These are phyloP conservation scores for Chytridium lagenaria DNA, from an alignment of 371 early-diverging fungal genomes.

Conservation along the genomic window DNA sequence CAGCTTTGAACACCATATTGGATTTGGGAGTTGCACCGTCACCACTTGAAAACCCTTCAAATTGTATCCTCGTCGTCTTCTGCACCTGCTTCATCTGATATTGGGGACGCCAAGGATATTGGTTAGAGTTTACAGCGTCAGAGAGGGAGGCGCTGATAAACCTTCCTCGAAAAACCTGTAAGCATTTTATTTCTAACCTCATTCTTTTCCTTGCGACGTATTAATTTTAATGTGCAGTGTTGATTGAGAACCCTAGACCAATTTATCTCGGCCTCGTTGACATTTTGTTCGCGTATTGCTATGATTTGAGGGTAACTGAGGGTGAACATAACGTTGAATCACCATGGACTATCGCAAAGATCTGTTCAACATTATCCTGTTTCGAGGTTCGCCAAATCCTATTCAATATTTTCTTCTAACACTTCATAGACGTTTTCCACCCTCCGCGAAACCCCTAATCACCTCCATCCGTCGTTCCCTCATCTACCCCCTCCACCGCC, in stretches of 20 bases:
- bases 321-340: conserved; percentile 91
- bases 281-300: conserved; percentile 87
- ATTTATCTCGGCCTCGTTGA: conserved; percentile 90
- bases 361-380: conserved; percentile 79
- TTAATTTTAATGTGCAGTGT: not conserved
- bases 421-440: conserved; percentile 61
- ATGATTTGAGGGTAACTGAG: conserved; percentile 82
- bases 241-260: conserved; percentile 20
- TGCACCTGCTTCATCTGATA: not conserved
- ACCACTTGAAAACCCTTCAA: not conserved
- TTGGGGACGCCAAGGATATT: conserved; percentile 18
- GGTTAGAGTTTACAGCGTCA: conserved; percentile 67
- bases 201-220: not conserved
- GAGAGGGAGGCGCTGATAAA: conserved; percentile 77
- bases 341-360: conserved; percentile 87
- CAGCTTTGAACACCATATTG: no score
- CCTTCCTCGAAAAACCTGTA: conserved; percentile 82
- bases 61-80: not conserved
- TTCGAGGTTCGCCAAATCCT: conserved; percentile 65
- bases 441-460: conserved; percentile 64
- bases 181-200: conserved; percentile 16
- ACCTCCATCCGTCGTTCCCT: conserved; percentile 77
- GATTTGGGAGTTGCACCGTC: not conserved
- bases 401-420: not conserved
- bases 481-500: conserved; percentile 84